Percentiles rank a stretch among this genome's conserved stretches.
phyloP scores from a whole-genome alignment of 108 stramenopile species.

The Schizochytrium sp. region DNA sequence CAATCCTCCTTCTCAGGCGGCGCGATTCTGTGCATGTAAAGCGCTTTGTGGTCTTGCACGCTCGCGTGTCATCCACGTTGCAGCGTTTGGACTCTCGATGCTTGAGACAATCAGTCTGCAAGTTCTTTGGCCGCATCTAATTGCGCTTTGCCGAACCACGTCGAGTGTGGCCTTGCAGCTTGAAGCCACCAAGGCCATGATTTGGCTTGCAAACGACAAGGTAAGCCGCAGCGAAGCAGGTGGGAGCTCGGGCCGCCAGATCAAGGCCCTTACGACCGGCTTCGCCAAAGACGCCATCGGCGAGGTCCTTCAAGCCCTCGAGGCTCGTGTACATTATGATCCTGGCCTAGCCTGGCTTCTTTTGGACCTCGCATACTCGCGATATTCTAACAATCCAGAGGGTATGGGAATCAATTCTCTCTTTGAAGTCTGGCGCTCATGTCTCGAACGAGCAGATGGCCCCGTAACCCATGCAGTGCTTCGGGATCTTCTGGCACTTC shows the following conservation, averaged over 20 bases:
- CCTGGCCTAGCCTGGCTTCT: not conserved
- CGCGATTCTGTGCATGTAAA: not conserved
- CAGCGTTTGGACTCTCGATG: not conserved
- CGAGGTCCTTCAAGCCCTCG: not conserved
- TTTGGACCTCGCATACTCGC: not conserved
- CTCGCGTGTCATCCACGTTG: not conserved
- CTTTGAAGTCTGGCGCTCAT: not conserved
- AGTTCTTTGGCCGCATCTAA: not conserved
- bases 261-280: not conserved
- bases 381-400: not conserved
- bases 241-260: not conserved
- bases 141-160: not conserved
- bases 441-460: not conserved
- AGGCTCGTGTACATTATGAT: not conserved
- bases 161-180: not conserved
- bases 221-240: not conserved
- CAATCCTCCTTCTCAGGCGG: not conserved
- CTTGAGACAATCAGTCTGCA: not conserved
- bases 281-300: not conserved
- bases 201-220: not conserved
- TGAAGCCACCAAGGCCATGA: not conserved
- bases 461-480: not conserved
- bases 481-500: not conserved
- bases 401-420: not conserved
- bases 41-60: not conserved